A percentile compares a stretch with the other conserved stretches of the same genome.
Conservation (phyloP, 495 filamentous ascomycete species). For the Aspergillus sclerotiicarbonarius region DNA sequence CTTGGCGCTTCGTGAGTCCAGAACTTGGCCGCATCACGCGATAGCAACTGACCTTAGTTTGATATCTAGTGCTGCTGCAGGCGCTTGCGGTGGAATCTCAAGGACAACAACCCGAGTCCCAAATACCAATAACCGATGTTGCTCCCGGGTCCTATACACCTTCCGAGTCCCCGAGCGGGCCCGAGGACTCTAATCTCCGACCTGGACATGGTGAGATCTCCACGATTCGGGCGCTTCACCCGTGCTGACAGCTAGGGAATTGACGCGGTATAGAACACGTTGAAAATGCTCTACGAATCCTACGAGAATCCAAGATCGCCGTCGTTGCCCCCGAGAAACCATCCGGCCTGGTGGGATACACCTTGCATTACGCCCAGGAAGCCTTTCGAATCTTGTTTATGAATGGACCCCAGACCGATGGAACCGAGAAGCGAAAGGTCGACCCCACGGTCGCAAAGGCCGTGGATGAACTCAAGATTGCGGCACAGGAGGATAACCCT, state of each 20-base stretch:
- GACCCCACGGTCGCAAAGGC: slow-evolving; percentile 45
- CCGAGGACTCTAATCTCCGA: slow-evolving; percentile 18
- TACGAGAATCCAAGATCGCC: slow-evolving; percentile 33
- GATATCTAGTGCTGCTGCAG: slow-evolving; percentile 36
- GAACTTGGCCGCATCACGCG: background rate
- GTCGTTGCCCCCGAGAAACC: slow-evolving; percentile 33
- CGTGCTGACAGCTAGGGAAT: slow-evolving; percentile 10
- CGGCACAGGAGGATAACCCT: slow-evolving; percentile 71
- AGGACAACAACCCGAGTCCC: slow-evolving; percentile 16
- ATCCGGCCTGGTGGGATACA: slow-evolving; percentile 45
- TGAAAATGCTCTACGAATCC: slow-evolving; percentile 32
- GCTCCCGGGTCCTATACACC: slow-evolving; percentile 17
- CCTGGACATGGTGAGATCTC: slow-evolving; percentile 35
- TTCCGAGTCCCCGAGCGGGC: slow-evolving; percentile 18
- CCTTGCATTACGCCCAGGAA: slow-evolving; percentile 48
- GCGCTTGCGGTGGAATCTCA: slow-evolving; percentile 31
- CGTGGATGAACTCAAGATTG: slow-evolving; percentile 70
- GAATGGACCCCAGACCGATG: slow-evolving; percentile 41
- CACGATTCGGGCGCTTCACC: background rate
- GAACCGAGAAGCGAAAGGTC: slow-evolving; percentile 25
- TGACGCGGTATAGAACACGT: slow-evolving; percentile 30
- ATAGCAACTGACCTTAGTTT: slow-evolving; percentile 24
- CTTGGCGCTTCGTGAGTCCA: slow-evolving; percentile 39
- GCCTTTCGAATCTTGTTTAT: slow-evolving; percentile 50
- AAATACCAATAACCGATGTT: slow-evolving; percentile 20